Evolutionary conservation across 2,329 filamentous ascomycete species (phyloP).

Genomic region (Fusarium kyushuense): DNA sequence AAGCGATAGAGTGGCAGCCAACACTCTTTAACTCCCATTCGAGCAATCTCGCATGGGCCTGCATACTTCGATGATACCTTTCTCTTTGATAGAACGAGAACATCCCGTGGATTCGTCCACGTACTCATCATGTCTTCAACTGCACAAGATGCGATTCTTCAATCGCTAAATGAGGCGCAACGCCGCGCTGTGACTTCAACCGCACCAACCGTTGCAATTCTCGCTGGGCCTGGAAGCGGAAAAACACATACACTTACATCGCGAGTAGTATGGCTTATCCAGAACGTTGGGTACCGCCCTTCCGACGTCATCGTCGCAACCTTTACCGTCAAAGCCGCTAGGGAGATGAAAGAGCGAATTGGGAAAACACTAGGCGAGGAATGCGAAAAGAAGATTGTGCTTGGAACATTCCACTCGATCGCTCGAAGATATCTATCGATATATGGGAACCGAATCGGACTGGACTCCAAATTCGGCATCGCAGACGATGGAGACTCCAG

Average conservation of each 20-base stretch:
- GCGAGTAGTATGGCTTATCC: constrained; percentile 88
- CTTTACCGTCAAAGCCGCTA: constrained; percentile 95
- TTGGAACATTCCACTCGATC: constrained; percentile 97
- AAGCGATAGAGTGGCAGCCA: neutral
- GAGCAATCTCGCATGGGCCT: neutral
- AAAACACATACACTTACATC: constrained; percentile 97
- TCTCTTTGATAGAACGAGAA: constrained; percentile 11
- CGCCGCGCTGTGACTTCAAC: constrained; percentile 66
- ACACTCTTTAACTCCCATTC: neutral
- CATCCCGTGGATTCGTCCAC: constrained; percentile 39
- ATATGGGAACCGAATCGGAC: constrained; percentile 86
- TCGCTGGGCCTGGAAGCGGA: constrained; percentile 78
- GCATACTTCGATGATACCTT: constrained; percentile 30
- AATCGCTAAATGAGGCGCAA: constrained; percentile 67
- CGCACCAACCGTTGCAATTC: constrained; percentile 70
- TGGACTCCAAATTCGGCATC: constrained; percentile 88
- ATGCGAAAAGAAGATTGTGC: constrained; percentile 78
- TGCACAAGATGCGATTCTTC: constrained; percentile 55
- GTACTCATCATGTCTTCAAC: constrained; percentile 47
- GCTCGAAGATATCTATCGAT: constrained; percentile 83
- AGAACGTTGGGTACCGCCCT: constrained; percentile 77
- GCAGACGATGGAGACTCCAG: constrained; percentile 85
- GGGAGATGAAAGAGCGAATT: constrained; percentile 92
- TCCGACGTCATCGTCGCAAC: constrained; percentile 94
- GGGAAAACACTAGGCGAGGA: constrained; percentile 82